Percentiles rank a stretch among this genome's conserved stretches.
phyloP scores from a whole-genome alignment of 2,329 filamentous ascomycete species.

The Neonectria punicea region DNA sequence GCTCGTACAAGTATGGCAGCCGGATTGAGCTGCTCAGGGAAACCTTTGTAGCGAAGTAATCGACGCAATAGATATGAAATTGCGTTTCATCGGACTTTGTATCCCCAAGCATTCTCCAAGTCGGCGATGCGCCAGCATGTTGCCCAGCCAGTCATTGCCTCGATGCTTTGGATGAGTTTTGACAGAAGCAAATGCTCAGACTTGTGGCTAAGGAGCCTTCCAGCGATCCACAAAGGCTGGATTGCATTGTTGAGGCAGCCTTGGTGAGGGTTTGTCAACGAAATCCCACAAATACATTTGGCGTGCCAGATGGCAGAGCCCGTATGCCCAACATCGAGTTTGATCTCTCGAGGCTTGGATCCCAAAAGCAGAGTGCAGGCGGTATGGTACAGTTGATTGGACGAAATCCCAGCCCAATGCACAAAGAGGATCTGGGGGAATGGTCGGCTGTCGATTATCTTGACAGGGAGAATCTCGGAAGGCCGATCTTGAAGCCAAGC shows the following conservation, averaged over 20 bases:
- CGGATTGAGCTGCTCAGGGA: constrained; percentile 24
- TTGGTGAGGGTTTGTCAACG: constrained; percentile 63
- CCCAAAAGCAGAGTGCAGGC: constrained; percentile 63
- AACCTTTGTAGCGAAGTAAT: constrained; percentile 7
- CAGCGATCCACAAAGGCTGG: constrained; percentile 67
- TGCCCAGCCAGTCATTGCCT: constrained; percentile 64
- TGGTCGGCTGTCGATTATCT: constrained; percentile 54
- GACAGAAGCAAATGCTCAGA: constrained; percentile 53
- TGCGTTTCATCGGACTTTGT: constrained; percentile 43
- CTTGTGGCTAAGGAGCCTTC: constrained; percentile 62
- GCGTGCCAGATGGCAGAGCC: constrained; percentile 65
- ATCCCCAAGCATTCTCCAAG: constrained; percentile 56
- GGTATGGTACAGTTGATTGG: constrained; percentile 67
- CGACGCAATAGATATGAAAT: constrained; percentile 2
- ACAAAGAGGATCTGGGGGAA: constrained; percentile 64
- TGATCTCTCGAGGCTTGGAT: constrained; percentile 49
- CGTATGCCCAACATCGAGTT: constrained; percentile 39
- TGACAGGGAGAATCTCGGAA: constrained; percentile 56
- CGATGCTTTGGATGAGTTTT: constrained; percentile 60
- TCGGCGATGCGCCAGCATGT: constrained; percentile 64
- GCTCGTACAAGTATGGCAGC: constrained; percentile 44
- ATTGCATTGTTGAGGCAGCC: constrained; percentile 68
- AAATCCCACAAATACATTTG: constrained; percentile 65
- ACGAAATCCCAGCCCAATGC: constrained; percentile 65
- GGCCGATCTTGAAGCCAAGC: constrained; percentile 60